Evolutionary conservation across 2,329 filamentous ascomycete genomes (phyloP).

Genomic region (Colletotrichum somersetense): DNA sequence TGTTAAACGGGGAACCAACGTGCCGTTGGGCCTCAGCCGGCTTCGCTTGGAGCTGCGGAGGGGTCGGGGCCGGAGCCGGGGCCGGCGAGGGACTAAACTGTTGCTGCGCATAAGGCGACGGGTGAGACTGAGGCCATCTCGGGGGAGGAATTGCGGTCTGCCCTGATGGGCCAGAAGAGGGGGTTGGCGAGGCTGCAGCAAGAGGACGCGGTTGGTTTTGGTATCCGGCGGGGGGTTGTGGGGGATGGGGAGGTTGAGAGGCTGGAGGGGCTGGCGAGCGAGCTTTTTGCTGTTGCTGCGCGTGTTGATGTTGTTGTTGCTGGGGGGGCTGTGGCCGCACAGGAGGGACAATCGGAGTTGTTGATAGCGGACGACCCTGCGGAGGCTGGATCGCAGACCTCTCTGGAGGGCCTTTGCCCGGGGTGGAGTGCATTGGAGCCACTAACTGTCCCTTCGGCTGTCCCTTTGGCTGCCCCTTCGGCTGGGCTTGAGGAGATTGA

Average conservation of each 20-base stretch:
- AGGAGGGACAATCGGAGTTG: conserved; percentile 53
- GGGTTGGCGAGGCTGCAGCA: conserved; percentile 40
- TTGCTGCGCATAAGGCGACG: conserved; percentile 46
- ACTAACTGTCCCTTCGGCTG: conserved; percentile 53
- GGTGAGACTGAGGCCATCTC: conserved; percentile 50
- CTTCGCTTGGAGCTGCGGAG: conserved; percentile 42
- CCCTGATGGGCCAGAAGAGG: conserved; percentile 28
- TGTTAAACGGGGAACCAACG: conserved; percentile 47
- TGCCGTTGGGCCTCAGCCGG: conserved; percentile 48
- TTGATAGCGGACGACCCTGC: conserved; percentile 49
- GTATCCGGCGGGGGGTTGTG: conserved; percentile 43
- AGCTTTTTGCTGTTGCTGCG: conserved; percentile 34
- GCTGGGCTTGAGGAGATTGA: conserved; percentile 42
- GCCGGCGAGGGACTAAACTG: conserved; percentile 44
- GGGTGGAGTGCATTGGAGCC: conserved; percentile 52
- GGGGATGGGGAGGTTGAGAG: conserved; percentile 50
- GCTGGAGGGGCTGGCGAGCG: conserved; percentile 41
- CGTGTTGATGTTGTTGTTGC: conserved; percentile 41
- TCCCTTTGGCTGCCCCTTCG: conserved; percentile 51
- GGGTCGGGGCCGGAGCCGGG: background rate
- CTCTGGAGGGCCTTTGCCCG: conserved; percentile 40
- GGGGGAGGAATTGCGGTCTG: conserved; percentile 47
- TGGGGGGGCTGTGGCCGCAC: conserved; percentile 50
- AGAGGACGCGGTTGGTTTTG: conserved; percentile 34
- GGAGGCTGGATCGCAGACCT: conserved; percentile 42